A percentile compares a stretch with the other conserved stretches of the same genome.
Evolutionary conservation across 495 filamentous ascomycete genomes (phyloP).

Genomic region (Xylaria cubensis): DNA sequence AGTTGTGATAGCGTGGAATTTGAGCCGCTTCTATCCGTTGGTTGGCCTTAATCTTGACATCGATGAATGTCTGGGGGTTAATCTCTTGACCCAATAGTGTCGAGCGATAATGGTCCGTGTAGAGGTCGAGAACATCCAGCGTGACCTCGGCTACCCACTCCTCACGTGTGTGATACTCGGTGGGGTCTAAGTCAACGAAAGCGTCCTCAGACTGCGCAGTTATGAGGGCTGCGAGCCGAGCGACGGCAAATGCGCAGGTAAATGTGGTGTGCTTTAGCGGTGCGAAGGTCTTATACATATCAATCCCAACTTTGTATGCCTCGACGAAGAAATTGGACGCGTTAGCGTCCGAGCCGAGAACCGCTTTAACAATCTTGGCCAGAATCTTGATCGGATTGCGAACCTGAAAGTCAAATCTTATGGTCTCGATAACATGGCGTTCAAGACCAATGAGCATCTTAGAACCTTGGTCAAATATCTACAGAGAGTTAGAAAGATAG

Average conservation of each 20-base stretch:
- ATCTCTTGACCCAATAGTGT: conserved; percentile 76
- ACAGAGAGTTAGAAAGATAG: conserved; percentile 25
- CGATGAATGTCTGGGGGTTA: conserved; percentile 76
- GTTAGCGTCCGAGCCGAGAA: conserved; percentile 46
- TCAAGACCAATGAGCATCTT: conserved; percentile 87
- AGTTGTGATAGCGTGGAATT: conserved; percentile 47
- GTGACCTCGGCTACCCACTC: conserved; percentile 83
- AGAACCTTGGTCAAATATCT: conserved; percentile 79
- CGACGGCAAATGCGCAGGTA: conserved; percentile 79
- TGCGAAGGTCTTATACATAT: conserved; percentile 90
- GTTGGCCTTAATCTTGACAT: conserved; percentile 85
- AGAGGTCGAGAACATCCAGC: conserved; percentile 86
- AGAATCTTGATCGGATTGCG: conserved; percentile 85
- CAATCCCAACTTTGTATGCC: conserved; percentile 82
- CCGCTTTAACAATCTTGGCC: conserved; percentile 70
- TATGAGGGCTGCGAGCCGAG: conserved; percentile 79
- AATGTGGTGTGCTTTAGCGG: conserved; percentile 85
- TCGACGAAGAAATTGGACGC: conserved; percentile 59
- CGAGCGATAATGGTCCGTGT: conserved; percentile 72
- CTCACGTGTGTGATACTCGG: conserved; percentile 65
- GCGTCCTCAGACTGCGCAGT: conserved; percentile 56
- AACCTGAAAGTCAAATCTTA: conserved; percentile 92
- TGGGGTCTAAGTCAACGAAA: conserved; percentile 41
- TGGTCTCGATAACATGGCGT: conserved; percentile 89
- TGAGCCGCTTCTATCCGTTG: conserved; percentile 62